Conservation (phyloP, 148 eudicot species). For the Fagopyrum homotropicum region DNA sequence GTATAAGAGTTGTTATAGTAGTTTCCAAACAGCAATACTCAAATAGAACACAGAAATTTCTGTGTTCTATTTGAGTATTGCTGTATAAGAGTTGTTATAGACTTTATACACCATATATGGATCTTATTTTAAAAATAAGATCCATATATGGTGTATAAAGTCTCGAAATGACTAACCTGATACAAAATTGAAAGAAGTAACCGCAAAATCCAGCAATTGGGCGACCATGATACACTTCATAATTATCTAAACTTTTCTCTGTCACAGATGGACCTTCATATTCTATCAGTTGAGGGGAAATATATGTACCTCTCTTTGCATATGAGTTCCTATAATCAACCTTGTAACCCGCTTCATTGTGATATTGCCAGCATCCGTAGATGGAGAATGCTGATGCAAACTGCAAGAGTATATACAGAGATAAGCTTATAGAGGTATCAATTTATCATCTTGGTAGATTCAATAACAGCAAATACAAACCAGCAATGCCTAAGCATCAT, state of each 20-base stretch:
- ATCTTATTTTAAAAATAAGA: background rate
- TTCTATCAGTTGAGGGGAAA: slow-evolving; percentile 37
- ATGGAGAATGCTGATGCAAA: too few species aligned
- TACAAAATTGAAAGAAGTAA: slow-evolving; percentile 55
- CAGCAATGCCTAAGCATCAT: too few species aligned
- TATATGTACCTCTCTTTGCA: too few species aligned
- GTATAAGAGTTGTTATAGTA: too few species aligned
- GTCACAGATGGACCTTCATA: slow-evolving; percentile 19
- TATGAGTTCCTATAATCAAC: too few species aligned
- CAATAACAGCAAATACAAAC: background rate
- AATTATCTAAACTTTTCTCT: slow-evolving; percentile 20
- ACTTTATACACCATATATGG: background rate
- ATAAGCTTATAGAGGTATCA: background rate
- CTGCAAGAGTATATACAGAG: too few species aligned
- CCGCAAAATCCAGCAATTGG: slow-evolving; percentile 44
- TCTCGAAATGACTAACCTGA: slow-evolving; percentile 43
- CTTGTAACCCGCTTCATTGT: too few species aligned
- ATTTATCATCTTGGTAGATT: background rate
- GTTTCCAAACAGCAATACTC: too few species aligned
- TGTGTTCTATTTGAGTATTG: too few species aligned
- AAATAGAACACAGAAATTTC: too few species aligned
- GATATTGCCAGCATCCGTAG: too few species aligned
- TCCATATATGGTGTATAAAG: background rate
- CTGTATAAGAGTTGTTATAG: background rate
- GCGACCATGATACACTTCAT: slow-evolving; percentile 27